These are phyloP conservation scores for Poa annua DNA, from an alignment of 176 grass and related monocot species.

Conservation along the genomic window DNA sequence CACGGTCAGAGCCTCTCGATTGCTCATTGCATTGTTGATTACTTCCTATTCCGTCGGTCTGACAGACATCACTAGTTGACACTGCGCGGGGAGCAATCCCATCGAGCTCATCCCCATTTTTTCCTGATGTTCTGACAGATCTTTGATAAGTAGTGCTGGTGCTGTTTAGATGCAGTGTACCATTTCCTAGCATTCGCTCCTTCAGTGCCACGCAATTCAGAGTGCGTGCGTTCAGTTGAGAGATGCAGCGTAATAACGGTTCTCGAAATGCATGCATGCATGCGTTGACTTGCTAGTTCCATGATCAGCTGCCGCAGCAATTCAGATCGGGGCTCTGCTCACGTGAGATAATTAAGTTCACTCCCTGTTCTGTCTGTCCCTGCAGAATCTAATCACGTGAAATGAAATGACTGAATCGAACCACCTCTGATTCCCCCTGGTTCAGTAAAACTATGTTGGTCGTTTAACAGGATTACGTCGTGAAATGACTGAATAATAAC, in stretches of 20 bases:
- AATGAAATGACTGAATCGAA: not conserved
- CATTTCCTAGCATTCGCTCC: not conserved
- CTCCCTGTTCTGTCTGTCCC: no score
- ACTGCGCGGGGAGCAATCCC: no score
- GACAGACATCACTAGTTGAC: not conserved
- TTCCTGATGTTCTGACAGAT: not conserved
- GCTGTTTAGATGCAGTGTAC: not conserved
- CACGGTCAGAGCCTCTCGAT: constrained; percentile 36
- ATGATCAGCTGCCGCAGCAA: no score
- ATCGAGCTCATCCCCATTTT: not conserved
- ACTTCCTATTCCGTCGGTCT: not conserved
- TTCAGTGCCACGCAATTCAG: not conserved
- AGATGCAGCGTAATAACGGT: not conserved
- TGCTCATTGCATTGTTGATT: not conserved
- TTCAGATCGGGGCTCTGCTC: not conserved
- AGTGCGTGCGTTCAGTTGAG: constrained; percentile 1
- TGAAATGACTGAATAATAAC: no score
- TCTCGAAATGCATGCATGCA: not conserved
- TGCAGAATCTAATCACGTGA: constrained; percentile 8
- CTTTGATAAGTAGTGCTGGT: not conserved
- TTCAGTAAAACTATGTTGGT: no score
- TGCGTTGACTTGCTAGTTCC: constrained; percentile 31
- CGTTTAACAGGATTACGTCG: no score
- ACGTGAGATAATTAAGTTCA: not conserved
- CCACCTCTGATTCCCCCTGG: no score